Base-by-base conservation (phyloP, 2,329 filamentous ascomycete genomes). In the Dichotomopilus funicola region DNA sequence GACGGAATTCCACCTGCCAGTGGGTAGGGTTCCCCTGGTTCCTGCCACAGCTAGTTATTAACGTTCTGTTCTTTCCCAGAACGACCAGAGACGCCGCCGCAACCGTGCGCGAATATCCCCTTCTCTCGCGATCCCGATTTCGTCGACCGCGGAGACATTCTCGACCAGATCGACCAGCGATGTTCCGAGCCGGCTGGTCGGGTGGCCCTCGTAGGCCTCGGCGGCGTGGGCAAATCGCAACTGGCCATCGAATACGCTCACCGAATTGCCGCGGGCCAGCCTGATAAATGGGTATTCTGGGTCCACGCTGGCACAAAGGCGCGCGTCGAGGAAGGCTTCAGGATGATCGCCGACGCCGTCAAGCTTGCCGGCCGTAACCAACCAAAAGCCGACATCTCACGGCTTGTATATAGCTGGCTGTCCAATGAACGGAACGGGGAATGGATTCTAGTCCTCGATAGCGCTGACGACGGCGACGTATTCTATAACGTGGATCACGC, bases 391-490 rank as follows among this genome's bases (percentile, higher is more conserved):
- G 43, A 71, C 34, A 56, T 66, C 5, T 58, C 63, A 0, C 49
- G 54, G 13, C 61, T 67, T 1, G 66, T 73, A 1, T 58, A 59
- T 42, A 36, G 38, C 19, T 74, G 68, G 70, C 61, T 73, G 5
- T 64, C 61, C 1, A 62, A 66, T 33, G 58, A 65, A 46, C 49
- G 44, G 36, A 64, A 67, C 41, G 64, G 64, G 13, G 56, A 42
- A 45, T 74, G 71, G 72, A 12, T 68, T 11, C 60, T 73, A 35
- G 59, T 73, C 46, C 62, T 74, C 19, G 70, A 74, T 42, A 72
- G 68, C 56, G 70, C 67, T 42, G 70, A 73, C 56, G 62, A 73
- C 59, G 10, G 47, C 36, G 50, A 64, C 6, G 56, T 69, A 5
- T 65, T 70, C 34, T 65, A 66, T 44, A 36, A 59, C 46, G 43